Evolutionary conservation across 352 stramenopile genomes (phyloP), one percentile per base, ranked within the genome.

Genomic region (Phytopythium montanum): DNA sequence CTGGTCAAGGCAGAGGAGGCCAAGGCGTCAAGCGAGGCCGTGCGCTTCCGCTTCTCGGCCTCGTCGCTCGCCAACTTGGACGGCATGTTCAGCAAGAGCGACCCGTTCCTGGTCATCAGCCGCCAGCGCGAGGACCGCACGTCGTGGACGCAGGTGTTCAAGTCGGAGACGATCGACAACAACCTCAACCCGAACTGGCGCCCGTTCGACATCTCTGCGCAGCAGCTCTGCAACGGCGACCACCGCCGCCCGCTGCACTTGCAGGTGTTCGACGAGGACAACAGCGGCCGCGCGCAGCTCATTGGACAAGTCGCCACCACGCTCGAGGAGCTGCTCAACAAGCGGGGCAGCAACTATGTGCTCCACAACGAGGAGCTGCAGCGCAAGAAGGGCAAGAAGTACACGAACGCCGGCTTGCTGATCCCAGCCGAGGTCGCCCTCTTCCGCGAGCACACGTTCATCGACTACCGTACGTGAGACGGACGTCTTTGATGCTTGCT

Each of bases 261-360:
- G 14, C 79, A 97, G 64, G 79, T 94, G 36, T 92, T 89, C 59
- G 86, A 96, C 59, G 80, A 92, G 54, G 85, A 97, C 56, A 66
- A 66, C 21, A 71, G 68, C 23, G 85, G 86, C 19, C 85, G 76
- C 33, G 69, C 65, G 39, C 74, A 92, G 18, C 66, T 94, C 12
- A 93, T 96, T 58, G 87, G 88, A 18, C 60, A 82, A 19, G 71
- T 82, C 48, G 59, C 65, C 34, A 90, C 81, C 1, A 82, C 73
- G 8, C 60, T 93, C 26, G 66, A 81, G 21, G 77, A 90, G 50
- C 71, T 96, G 8, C 54, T 90, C 41, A 64, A 61, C 10, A 79
- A 83, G 53, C 61, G 66, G 28, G 76, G 80, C 4, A 73, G 62
- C 54, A 85, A 81, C 53, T 85, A 72, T 34, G 61, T 79, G 25